These are phyloP conservation scores for Blastobotrys illinoisensis DNA, from an alignment of 1,139 yeast species.

Conservation along the genomic window DNA sequence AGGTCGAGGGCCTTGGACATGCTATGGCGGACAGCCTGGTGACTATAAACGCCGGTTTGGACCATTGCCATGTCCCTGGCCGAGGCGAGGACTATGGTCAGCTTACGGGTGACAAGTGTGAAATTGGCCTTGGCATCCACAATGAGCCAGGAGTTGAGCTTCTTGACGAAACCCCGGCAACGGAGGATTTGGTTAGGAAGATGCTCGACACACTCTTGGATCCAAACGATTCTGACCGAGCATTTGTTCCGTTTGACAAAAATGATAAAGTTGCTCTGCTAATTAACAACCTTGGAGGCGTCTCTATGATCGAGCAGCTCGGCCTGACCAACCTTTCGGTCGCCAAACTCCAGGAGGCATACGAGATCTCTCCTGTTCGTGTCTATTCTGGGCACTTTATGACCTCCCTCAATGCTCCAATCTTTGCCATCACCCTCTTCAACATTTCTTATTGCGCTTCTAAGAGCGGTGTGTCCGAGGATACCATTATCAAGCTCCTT, in stretches of 20 bases:
- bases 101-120: constrained; percentile 24
- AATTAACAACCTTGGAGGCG: constrained; percentile 50
- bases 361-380: constrained; percentile 39
- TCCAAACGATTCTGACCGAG: constrained; percentile 38
- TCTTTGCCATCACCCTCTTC: constrained; percentile 45
- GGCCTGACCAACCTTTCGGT: constrained; percentile 35
- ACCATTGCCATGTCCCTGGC: constrained; percentile 49
- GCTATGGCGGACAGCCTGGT: constrained; percentile 38
- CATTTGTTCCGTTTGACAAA: constrained; percentile 40
- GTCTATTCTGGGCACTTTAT: constrained; percentile 45
- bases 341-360: constrained; percentile 35
- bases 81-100: constrained; percentile 33
- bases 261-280: constrained; percentile 38
- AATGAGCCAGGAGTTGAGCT: constrained; percentile 47
- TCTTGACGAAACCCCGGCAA: constrained; percentile 36
- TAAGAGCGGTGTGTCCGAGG: constrained; percentile 20
- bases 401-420: constrained; percentile 49
- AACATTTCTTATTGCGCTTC: constrained; percentile 39
- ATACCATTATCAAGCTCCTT: constrained; percentile 35
- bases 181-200: constrained; percentile 38
- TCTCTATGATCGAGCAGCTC: constrained; percentile 43
- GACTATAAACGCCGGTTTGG: constrained; percentile 48
- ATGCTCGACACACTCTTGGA: constrained; percentile 39
- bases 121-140: constrained; percentile 50
- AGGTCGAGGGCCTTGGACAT: constrained; percentile 37